Percentiles rank a stretch among this genome's conserved stretches.
Conservation (phyloP, 768 basidiomycete species). For the Mycena kentingensis region DNA sequence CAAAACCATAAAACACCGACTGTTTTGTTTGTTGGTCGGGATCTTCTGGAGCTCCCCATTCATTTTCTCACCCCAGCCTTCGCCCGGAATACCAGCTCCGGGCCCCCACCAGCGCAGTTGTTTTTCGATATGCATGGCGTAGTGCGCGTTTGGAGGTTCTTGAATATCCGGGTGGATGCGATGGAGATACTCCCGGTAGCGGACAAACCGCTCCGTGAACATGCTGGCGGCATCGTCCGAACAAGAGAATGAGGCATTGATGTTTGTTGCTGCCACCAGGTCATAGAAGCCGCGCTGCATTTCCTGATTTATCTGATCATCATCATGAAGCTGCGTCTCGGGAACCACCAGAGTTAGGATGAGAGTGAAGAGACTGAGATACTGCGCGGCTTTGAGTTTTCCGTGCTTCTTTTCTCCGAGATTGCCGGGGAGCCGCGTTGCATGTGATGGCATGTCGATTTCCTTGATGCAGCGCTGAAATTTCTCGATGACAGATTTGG, state of each 20-base stretch:
- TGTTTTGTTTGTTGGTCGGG: constrained; percentile 17
- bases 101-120: constrained; percentile 24
- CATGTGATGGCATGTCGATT: constrained; percentile 18
- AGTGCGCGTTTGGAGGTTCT: constrained; percentile 21
- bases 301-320: constrained; percentile 2
- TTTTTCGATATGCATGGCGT: constrained; percentile 17
- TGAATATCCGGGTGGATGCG: constrained; percentile 7
- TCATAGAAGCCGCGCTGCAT: constrained; percentile 16
- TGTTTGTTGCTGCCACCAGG: constrained; percentile 22
- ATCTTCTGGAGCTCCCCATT: constrained; percentile 18
- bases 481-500: background rate
- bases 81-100: constrained; percentile 12
- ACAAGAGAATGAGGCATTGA: constrained; percentile 17
- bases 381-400: constrained; percentile 25
- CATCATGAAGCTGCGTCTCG: constrained; percentile 8
- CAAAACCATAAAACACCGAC: constrained; percentile 3
- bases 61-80: constrained; percentile 21
- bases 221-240: constrained; percentile 16
- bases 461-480: background rate
- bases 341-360: constrained; percentile 21
- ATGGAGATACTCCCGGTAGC: constrained; percentile 13
- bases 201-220: constrained; percentile 6
- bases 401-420: constrained; percentile 23
- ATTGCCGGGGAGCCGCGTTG: constrained; percentile 20
- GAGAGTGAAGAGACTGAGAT: constrained; percentile 14